Percentiles rank a stretch among this genome's conserved stretches.
Conservation (phyloP, 2,329 filamentous ascomycete genomes). For the Arachnomyces sp. region DNA sequence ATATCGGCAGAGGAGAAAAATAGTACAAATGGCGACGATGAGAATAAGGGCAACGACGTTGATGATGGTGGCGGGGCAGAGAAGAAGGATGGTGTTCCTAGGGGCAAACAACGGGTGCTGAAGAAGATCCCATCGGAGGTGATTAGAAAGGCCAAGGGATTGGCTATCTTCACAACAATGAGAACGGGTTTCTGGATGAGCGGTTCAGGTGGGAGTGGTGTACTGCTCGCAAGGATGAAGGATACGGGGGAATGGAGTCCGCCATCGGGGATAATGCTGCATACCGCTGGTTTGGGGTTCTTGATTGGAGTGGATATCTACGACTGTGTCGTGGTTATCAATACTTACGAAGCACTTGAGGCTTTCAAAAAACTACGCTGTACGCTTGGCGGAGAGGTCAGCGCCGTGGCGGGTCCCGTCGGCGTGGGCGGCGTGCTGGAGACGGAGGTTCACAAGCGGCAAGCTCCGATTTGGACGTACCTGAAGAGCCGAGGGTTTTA, state of each 20-base stretch:
- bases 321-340: constrained; percentile 90
- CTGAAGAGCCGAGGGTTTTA: constrained; percentile 86
- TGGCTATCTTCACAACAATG: constrained; percentile 95
- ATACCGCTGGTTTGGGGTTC: constrained; percentile 83
- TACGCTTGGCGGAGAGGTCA: constrained; percentile 75
- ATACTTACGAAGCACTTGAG: constrained; percentile 74
- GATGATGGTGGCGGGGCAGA: constrained; percentile 18
- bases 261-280: constrained; percentile 81
- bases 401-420: constrained; percentile 69
- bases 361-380: constrained; percentile 72
- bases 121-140: constrained; percentile 84
- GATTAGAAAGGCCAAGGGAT: constrained; percentile 78
- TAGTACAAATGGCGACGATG: constrained; percentile 3
- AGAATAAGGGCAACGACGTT: not conserved
- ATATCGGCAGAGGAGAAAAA: constrained; percentile 37
- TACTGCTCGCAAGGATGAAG: constrained; percentile 69
- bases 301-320: constrained; percentile 90
- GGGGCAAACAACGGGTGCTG: constrained; percentile 56
- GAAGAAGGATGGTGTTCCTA: constrained; percentile 45
- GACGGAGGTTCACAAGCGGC: constrained; percentile 58
- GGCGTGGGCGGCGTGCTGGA: constrained; percentile 67
- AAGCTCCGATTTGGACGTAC: constrained; percentile 72
- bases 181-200: constrained; percentile 86
- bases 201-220: constrained; percentile 80
- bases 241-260: constrained; percentile 86